phyloP scores from a whole-genome alignment of 2,329 filamentous ascomycete genomes.

The Talaromyces funiculosus region DNA sequence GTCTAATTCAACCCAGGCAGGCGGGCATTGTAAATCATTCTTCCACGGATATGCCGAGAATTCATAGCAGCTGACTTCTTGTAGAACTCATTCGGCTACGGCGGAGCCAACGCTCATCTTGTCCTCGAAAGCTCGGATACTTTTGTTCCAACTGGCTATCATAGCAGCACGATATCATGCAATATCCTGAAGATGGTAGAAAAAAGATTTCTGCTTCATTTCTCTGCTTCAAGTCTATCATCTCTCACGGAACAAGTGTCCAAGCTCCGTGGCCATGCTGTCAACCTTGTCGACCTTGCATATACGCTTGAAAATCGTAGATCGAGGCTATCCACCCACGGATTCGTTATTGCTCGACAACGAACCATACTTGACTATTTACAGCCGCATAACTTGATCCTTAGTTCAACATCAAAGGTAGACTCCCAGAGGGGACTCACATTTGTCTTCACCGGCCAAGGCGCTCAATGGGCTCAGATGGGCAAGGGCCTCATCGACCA shows the following conservation, averaged over 20 bases:
- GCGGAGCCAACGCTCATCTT: conserved; percentile 9
- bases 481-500: neutral
- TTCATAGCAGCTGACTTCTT: no score
- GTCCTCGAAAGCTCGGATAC: neutral
- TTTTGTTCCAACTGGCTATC: neutral
- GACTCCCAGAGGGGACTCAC: no score
- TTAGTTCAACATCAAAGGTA: no score
- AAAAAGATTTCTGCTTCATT: no score
- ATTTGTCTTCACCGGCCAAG: conserved; percentile 19
- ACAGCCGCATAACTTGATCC: neutral
- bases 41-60: no score
- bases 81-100: conserved; percentile 16
- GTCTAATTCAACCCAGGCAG: no score
- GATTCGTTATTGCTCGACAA: neutral
- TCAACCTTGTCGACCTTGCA: neutral
- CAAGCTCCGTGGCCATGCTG: no score
- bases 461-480: conserved; percentile 18
- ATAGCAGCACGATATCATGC: no score
- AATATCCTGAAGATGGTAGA: no score
- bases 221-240: neutral
- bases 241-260: no score
- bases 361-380: neutral
- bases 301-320: neutral
- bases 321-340: neutral
- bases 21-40: no score